Percentiles rank a stretch among this genome's conserved stretches.
Evolutionary conservation across 345 rosid species (phyloP).

Genomic region (Eucalyptus victrix): DNA sequence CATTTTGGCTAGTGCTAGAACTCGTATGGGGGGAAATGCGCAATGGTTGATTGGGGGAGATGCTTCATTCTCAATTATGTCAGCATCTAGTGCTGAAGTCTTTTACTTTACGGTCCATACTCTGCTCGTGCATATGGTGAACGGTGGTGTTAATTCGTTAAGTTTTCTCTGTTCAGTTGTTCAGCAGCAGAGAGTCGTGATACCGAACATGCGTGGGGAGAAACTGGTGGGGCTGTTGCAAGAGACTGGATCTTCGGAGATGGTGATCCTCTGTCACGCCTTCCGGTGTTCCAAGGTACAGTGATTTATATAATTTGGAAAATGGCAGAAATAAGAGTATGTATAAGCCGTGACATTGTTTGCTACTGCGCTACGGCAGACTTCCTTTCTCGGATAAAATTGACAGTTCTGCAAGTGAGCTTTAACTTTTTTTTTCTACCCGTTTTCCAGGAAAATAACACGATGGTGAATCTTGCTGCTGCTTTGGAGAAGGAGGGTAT

Average conservation of each 20-base stretch:
- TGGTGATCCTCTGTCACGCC: conserved; percentile 76
- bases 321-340: background rate
- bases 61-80: background rate
- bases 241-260: conserved; percentile 61
- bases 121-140: background rate
- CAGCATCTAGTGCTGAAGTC: background rate
- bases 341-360: background rate
- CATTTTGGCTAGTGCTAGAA: background rate
- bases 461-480: conserved; percentile 50
- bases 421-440: background rate
- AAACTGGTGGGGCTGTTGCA: conserved; percentile 68
- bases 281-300: conserved; percentile 55
- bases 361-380: background rate
- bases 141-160: background rate
- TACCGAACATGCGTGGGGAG: conserved; percentile 53
- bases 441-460: conserved; percentile 25
- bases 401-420: background rate
- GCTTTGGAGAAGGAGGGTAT: conserved; percentile 63
- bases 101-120: background rate
- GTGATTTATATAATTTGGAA: background rate
- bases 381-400: background rate
- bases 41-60: background rate
- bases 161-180: conserved; percentile 2
- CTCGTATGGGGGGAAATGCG: background rate
- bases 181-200: conserved; percentile 22